These are phyloP conservation scores for Trichoderma sp. DNA, from an alignment of 2,329 filamentous ascomycete species.

Conservation along the genomic window DNA sequence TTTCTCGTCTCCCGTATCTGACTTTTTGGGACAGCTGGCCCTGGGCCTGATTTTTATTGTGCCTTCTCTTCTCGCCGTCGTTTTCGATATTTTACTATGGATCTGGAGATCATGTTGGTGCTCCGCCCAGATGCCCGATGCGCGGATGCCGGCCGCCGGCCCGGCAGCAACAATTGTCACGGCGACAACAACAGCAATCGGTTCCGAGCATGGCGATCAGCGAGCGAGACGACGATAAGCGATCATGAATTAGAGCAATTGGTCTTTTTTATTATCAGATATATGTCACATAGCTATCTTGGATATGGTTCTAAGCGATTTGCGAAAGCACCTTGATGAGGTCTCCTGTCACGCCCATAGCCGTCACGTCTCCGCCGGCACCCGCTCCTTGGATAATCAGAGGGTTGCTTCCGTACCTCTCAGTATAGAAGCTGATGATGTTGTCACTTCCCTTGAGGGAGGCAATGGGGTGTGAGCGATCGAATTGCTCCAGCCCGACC, in stretches of 20 bases:
- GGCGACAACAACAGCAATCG: neutral
- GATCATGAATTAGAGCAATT: neutral
- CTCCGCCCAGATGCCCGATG: conserved; percentile 4
- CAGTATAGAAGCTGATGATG: conserved; percentile 98
- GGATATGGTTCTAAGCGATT: conserved; percentile 45
- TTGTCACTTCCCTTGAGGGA: conserved; percentile 96
- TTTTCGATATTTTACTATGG: conserved; percentile 53
- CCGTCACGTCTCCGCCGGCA: conserved; percentile 91
- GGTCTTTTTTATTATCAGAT: neutral
- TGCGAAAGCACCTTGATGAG: conserved; percentile 82
- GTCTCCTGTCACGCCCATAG: conserved; percentile 96
- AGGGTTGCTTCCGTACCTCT: conserved; percentile 86
- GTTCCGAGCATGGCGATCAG: neutral
- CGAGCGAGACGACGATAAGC: conserved; percentile 9
- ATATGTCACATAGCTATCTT: neutral
- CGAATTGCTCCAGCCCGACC: conserved; percentile 88
- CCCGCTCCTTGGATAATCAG: conserved; percentile 93
- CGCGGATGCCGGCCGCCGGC: neutral
- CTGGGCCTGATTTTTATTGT: conserved; percentile 46
- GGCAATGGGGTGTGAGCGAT: conserved; percentile 85
- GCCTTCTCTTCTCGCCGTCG: conserved; percentile 46
- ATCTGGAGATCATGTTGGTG: conserved; percentile 46
- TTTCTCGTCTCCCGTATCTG: conserved; percentile 1
- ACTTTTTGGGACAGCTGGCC: conserved; percentile 34
- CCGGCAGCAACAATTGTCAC: neutral